Conservation (phyloP, 257 asterid genomes). For the Agastache rugosa region DNA sequence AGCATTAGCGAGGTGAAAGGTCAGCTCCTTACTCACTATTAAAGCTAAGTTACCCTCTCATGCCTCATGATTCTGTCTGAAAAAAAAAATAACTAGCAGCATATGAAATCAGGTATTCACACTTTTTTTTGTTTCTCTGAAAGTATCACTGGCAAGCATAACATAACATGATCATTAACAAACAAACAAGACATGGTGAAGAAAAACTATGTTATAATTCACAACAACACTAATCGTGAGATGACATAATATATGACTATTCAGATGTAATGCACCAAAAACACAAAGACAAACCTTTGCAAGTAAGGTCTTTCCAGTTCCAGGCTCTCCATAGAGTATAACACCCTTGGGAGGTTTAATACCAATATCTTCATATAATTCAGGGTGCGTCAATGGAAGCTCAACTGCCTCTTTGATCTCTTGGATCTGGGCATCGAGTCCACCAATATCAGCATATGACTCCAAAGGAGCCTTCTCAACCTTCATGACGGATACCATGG, state of each 20-base stretch:
- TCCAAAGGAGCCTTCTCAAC: conserved; percentile 98
- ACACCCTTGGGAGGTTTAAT: conserved; percentile 96
- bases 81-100: background rate
- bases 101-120: background rate
- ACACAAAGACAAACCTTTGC: conserved; percentile 70
- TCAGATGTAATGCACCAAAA: background rate
- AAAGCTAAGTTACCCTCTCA: conserved; percentile 7
- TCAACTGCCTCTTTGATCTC: conserved; percentile 75
- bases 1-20: conserved; percentile 13
- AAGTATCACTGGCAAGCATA: conserved; percentile 9
- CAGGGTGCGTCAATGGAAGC: conserved; percentile 68
- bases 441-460: conserved; percentile 85
- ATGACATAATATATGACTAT: conserved; percentile 7
- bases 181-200: background rate
- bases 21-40: background rate
- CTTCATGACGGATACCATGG: conserved; percentile 98
- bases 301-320: conserved; percentile 92
- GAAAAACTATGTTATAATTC: background rate
- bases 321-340: conserved; percentile 96
- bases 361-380: conserved; percentile 79
- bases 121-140: background rate
- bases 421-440: conserved; percentile 69
- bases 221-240: background rate
- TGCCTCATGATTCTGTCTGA: background rate
- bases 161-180: background rate